These are phyloP conservation scores for Mucor plumbeus DNA, from an alignment of 371 early-diverging fungal species.

Conservation along the genomic window DNA sequence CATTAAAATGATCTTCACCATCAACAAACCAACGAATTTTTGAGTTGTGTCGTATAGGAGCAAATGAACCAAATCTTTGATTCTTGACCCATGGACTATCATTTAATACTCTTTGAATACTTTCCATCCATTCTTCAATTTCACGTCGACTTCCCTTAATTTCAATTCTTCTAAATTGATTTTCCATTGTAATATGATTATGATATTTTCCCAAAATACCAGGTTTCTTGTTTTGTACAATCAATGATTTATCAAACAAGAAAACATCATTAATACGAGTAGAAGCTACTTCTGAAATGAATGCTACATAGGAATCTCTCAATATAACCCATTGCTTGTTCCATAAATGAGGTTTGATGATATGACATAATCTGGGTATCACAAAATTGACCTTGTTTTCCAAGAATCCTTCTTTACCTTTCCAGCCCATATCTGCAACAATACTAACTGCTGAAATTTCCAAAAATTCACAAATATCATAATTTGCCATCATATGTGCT, in stretches of 20 bases:
- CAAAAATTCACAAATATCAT: conserved; percentile 80
- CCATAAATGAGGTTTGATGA: conserved; percentile 53
- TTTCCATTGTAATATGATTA: conserved; percentile 59
- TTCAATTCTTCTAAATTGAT: conserved; percentile 67
- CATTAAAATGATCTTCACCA: conserved; percentile 84
- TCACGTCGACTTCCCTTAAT: conserved; percentile 70
- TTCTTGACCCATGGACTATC: conserved; percentile 73
- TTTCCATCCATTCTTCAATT: conserved; percentile 69
- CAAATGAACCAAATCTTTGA: conserved; percentile 82
- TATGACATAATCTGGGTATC: conserved; percentile 43
- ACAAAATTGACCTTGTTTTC: conserved; percentile 62
- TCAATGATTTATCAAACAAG: conserved; percentile 43
- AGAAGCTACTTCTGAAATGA: conserved; percentile 55
- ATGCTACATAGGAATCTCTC: conserved; percentile 55
- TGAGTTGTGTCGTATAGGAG: conserved; percentile 72
- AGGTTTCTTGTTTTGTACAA: conserved; percentile 31
- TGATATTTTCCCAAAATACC: conserved; percentile 48
- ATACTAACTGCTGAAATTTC: conserved; percentile 80
- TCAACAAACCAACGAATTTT: conserved; percentile 84
- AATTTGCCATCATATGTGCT: conserved; percentile 65
- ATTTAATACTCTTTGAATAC: conserved; percentile 59
- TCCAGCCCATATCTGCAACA: conserved; percentile 81
- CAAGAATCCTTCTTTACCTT: conserved; percentile 83
- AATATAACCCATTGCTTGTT: conserved; percentile 75
- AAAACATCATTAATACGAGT: conserved; percentile 55